Base-by-base conservation (phyloP, 139 green algal genomes). In the Tetradesmus obliquus region DNA sequence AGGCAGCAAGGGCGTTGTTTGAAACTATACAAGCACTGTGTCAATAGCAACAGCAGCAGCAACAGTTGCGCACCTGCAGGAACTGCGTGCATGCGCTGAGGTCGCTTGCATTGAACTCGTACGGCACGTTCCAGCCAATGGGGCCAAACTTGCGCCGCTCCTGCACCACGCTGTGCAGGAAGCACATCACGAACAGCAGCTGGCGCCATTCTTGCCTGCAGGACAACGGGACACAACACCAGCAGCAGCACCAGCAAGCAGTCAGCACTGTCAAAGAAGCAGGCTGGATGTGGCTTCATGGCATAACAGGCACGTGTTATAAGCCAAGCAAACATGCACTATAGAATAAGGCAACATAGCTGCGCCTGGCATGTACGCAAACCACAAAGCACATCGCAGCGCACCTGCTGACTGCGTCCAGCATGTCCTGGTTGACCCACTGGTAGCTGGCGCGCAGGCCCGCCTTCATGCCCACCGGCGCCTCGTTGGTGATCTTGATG, bases 51-150 rank as follows among this genome's bases (percentile, higher is more conserved):
- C 76, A 82, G 76, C n/a, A 53, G 32, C 94, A 88, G 84, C 62
- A 45, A 10, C 76, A 82, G 32, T 45, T 76, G 17, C 87, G 3
- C 32, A 91, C 88, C 89, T 92, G 90, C 89, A 99, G 94, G 96
- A 98, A 99, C 91, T 98, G 95, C 84, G 95, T 95, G 93, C 95
- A 98, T 2, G 98, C 98, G 17, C 93, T 95, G 24, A 99, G 95
- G 94, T 99, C 98, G 8, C 86, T 94, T 94, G 97, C 94, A 92
- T 98, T 99, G 96, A 99, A 99, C 94, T 99, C 98, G 90, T 99
- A 99, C 0, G 98, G 98, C n/a, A 99, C 93, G 92, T 98, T 99
- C 97, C 97, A 99, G 55, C 98, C 98, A 79, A 99, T 98, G 87
- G 98, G 96, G 0, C 98, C 97, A 92, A 99, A 99, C 95, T 99